Evolutionary conservation across 306 rosid genomes (phyloP), one percentile per base, ranked within the genome.

Genomic region (Ammopiptanthus mongolicus): DNA sequence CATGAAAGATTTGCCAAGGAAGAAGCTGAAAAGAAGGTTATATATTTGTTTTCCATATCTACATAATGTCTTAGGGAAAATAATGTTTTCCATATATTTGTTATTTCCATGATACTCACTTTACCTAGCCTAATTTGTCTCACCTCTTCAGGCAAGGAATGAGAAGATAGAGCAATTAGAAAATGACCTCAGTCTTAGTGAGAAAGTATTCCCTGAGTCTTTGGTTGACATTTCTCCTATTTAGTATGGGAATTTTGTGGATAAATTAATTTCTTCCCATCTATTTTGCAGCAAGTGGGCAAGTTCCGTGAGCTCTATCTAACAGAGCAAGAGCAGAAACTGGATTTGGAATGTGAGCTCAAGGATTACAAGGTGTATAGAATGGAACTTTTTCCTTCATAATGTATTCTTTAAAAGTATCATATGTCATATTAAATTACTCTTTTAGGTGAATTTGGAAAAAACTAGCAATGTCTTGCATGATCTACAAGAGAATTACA

Each of bases 1-100:
- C 90, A 85, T 47, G 99, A 95, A 74, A 86, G 97, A 85, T 95
- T 80, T 86, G 86, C 84, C 65, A 86, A 71, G 84, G 99, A 95
- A 48, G 99, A 95, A 86, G 88, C 97, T 59, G 99, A 95, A 76
- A 95, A 90, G 85, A 92, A 95, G 97, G 99, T 95, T 12, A 23
- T 39, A 73, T 34, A 21, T 42, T 53, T 53, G 34, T 48, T 62
- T 68, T 10, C 11, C 67, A 29, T 42, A 39, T 8, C 58, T 12
- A 65, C 17, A 44, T 65, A 23, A 31, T 22, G 46, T 39, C 9
- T 23, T 23, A 2, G 25, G 25, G 99, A 95, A 76, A 95, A 90
- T 84, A 92, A 95, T 97, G 99, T 94, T 23, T 23, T 23, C 25
- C 14, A 23, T 39, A 73, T 34, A 21, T 42, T 53, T 53, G 34